Base-by-base conservation (phyloP, 108 stramenopile species). In the Mediolabrus comicus region DNA sequence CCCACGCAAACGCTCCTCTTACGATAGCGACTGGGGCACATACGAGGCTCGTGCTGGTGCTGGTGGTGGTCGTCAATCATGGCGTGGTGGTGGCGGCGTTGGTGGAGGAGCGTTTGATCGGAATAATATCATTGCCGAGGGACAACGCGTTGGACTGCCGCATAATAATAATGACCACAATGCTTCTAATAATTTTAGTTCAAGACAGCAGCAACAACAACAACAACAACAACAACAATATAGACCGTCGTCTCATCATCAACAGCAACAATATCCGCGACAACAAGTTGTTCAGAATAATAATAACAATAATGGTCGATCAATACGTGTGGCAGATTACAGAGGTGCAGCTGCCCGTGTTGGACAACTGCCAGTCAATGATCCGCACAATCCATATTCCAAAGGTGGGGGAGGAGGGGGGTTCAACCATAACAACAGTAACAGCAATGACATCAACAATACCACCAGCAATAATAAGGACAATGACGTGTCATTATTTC, bases 271-370 rank as follows among this genome's bases (percentile, higher is more conserved):
- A 39, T 30, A 24, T 10, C 9, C 25, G n/a, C n/a, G 11, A 4
- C 4, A 46, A 7, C 46, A 49, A 22, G n/a, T n/a, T n/a, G n/a
- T n/a, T n/a, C 46, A 49, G 22, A 19, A 49, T 19, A 49, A 24
- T 3, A 22, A 22, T 1, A 22, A 7, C 7, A 2, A 22, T 22
- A 17, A 49, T 10, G 13, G 9, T 49, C 46, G 46, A 49, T 22
- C 46, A n/a, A 59, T 71, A 27, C 69, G 69, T 22, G 58, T 71
- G 1, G 57, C 69, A 12, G 69, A 71, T 27, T 59, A 71, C 17
- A 52, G 71, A 4, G 71, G 71, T 12, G 71, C 60, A 17, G 71
- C 71, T 4, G 71, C 71, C 43, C 60, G 71, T 16, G 71, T 71
- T 31, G 71, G 71, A n/a, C 26, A 60, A 36, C 39, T 71, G 53